A percentile compares a stretch with the other conserved stretches of the same genome.
These are phyloP conservation scores for Cordyceps pruinosa DNA, from an alignment of 2,329 filamentous ascomycete species.

Conservation along the genomic window DNA sequence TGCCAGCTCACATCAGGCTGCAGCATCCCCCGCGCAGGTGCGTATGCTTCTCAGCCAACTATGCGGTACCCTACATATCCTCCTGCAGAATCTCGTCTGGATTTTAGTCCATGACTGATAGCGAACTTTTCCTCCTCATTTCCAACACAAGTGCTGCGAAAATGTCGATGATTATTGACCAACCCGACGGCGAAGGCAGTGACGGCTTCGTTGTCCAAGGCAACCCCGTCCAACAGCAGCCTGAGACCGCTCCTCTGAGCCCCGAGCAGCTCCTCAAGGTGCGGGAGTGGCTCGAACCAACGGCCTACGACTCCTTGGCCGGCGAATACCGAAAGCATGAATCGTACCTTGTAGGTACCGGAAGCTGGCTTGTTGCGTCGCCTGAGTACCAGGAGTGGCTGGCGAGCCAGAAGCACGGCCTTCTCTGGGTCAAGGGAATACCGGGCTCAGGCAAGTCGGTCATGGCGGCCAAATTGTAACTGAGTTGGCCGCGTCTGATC, in stretches of 20 bases:
- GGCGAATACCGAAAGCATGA: slow-evolving; percentile 24
- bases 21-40: background rate
- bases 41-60: no score
- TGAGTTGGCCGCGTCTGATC: background rate
- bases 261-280: slow-evolving; percentile 14
- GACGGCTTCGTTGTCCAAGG: background rate
- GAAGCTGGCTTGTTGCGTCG: slow-evolving; percentile 16
- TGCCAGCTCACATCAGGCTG: background rate
- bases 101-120: background rate
- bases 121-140: background rate
- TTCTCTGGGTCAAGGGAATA: slow-evolving; percentile 30
- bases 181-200: background rate
- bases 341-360: slow-evolving; percentile 17
- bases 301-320: slow-evolving; percentile 19
- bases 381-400: slow-evolving; percentile 17
- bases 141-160: background rate
- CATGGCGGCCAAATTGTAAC: slow-evolving; percentile 23
- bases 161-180: background rate
- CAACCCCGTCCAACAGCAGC: no score
- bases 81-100: background rate
- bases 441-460: slow-evolving; percentile 34
- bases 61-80: background rate
- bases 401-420: slow-evolving; percentile 5
- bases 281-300: slow-evolving; percentile 25
- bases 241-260: background rate